Percentiles rank a stretch among this genome's conserved stretches.
phyloP scores from a whole-genome alignment of 169 alveolate genomes.

The Plasmodium berghei region DNA sequence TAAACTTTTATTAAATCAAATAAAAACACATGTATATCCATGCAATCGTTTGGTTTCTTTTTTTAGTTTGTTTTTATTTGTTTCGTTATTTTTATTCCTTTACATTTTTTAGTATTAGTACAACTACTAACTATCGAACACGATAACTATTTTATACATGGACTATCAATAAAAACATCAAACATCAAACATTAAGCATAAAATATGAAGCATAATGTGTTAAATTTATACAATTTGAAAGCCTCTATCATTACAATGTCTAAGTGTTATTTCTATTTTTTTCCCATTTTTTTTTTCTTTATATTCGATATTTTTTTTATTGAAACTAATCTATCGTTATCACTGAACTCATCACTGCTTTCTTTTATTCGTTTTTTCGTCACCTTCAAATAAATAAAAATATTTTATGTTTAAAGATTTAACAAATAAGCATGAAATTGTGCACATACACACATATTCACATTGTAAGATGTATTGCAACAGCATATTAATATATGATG shows the following conservation, averaged over 20 bases:
- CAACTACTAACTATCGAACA: too few relatives aligned
- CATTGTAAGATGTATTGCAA: not conserved
- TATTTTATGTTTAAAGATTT: not conserved
- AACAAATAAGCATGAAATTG: not conserved
- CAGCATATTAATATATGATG: not conserved
- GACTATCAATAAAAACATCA: too few relatives aligned
- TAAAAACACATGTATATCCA: not conserved
- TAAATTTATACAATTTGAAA: too few relatives aligned
- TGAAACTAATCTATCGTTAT: constrained; percentile 3
- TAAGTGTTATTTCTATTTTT: not conserved
- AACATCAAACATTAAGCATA: too few relatives aligned
- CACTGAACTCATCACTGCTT: constrained; percentile 67
- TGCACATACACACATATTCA: not conserved
- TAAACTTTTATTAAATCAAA: constrained; percentile 23
- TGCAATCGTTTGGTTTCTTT: too few relatives aligned
- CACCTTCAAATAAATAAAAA: constrained; percentile 33
- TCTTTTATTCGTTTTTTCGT: constrained; percentile 40
- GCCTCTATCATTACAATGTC: not conserved
- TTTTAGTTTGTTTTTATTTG: not conserved
- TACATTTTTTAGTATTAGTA: not conserved
- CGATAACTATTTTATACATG: too few relatives aligned
- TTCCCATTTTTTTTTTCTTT: constrained; percentile 34
- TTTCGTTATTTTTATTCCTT: not conserved
- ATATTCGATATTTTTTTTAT: constrained; percentile 20
- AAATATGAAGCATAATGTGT: too few relatives aligned